Percentiles rank a stretch among this genome's conserved stretches.
These are phyloP conservation scores for Colletotrichum noveboracense DNA, from an alignment of 2,329 filamentous ascomycete species.

Conservation along the genomic window DNA sequence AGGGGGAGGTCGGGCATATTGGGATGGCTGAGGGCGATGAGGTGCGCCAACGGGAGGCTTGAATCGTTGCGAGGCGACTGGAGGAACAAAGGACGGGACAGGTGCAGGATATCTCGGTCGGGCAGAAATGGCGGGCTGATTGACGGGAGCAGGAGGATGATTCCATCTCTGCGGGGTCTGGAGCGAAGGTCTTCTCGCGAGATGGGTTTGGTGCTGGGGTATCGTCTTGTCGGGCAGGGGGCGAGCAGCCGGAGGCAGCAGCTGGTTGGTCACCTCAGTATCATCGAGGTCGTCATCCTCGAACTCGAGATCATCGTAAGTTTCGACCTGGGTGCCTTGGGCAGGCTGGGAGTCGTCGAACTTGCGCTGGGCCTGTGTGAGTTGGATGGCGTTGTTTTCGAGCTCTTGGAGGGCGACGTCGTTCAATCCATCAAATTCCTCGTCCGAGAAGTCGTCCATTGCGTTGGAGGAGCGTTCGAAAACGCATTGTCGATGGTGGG, in stretches of 20 bases:
- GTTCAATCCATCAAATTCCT: conserved; percentile 66
- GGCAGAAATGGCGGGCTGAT: conserved; percentile 16
- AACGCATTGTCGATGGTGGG: neutral
- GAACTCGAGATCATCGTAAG: conserved; percentile 47
- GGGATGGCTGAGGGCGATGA: conserved; percentile 41
- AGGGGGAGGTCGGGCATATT: conserved; percentile 43
- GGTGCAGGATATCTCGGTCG: conserved; percentile 19
- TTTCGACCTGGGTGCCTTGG: conserved; percentile 29
- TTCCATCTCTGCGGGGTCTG: conserved; percentile 38
- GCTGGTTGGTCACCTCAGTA: conserved; percentile 58
- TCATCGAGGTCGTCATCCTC: conserved; percentile 66
- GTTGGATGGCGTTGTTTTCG: conserved; percentile 67
- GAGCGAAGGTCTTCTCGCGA: conserved; percentile 11
- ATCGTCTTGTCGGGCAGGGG: conserved; percentile 40
- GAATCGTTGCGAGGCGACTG: conserved; percentile 21
- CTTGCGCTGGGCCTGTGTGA: conserved; percentile 55
- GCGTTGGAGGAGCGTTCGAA: neutral
- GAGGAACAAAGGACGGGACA: conserved; percentile 7
- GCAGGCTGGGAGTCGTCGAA: conserved; percentile 26
- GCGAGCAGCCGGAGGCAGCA: conserved; percentile 42
- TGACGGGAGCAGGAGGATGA: conserved; percentile 22
- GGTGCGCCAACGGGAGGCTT: conserved; percentile 29
- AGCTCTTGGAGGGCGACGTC: conserved; percentile 64
- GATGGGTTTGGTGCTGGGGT: conserved; percentile 35
- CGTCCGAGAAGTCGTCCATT: conserved; percentile 68